Percentiles rank a stretch among this genome's conserved stretches.
Evolutionary conservation across 2,329 filamentous ascomycete genomes (phyloP).

Genomic region (Pochonia chlamydosporia): DNA sequence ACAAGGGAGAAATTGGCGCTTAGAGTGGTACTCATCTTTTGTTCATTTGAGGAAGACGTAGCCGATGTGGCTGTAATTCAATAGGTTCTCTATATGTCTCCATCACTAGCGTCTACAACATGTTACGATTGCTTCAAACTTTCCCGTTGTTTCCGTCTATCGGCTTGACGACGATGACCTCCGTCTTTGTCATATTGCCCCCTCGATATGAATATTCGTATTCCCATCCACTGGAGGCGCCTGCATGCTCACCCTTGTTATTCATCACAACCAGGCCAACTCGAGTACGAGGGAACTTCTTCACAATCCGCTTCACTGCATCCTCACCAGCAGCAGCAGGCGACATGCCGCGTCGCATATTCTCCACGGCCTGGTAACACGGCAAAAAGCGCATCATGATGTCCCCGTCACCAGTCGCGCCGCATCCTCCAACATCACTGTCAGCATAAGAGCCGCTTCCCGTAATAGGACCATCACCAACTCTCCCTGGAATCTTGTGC

Average conservation of each 20-base stretch:
- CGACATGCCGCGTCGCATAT: conserved; percentile 40
- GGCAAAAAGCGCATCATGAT: conserved; percentile 53
- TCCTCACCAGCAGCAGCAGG: conserved; percentile 45
- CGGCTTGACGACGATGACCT: conserved; percentile 34
- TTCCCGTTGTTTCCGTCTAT: neutral
- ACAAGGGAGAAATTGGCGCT: no score
- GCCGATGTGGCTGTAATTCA: no score
- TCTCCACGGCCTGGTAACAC: conserved; percentile 53
- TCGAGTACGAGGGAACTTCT: conserved; percentile 37
- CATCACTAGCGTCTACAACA: no score
- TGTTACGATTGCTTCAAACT: no score
- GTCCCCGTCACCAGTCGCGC: conserved; percentile 51
- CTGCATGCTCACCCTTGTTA: conserved; percentile 41
- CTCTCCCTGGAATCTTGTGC: conserved; percentile 49
- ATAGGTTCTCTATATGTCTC: no score
- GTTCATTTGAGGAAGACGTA: no score
- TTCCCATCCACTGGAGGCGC: conserved; percentile 46
- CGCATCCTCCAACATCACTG: conserved; percentile 46
- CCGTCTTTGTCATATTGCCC: conserved; percentile 37
- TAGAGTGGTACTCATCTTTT: no score
- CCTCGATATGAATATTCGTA: conserved; percentile 49
- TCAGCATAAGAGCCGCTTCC: conserved; percentile 52
- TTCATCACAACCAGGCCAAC: conserved; percentile 48
- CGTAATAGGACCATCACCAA: conserved; percentile 49
- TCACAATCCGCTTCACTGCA: conserved; percentile 42